Percentiles rank a stretch among this genome's conserved stretches.
Conservation (phyloP, 169 alveolate species). For the Plasmodium billcollinsi region DNA sequence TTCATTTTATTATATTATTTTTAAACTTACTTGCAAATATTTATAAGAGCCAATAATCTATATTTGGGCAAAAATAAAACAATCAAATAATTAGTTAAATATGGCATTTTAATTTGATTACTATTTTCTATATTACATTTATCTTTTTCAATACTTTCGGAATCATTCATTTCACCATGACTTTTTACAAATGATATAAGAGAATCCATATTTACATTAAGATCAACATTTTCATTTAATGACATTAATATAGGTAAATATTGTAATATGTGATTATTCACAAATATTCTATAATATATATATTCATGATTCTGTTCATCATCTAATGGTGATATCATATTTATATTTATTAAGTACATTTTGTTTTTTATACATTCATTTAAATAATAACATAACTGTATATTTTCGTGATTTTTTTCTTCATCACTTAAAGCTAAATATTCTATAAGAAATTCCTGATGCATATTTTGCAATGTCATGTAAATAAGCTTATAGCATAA, state of each 20-base stretch:
- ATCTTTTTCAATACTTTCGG: constrained; percentile 6
- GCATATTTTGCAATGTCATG: constrained; percentile 82
- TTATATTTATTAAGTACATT: constrained; percentile 62
- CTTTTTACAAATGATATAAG: constrained; percentile 25
- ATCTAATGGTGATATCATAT: constrained; percentile 53
- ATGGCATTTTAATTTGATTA: constrained; percentile 38
- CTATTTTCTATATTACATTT: neutral
- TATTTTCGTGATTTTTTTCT: constrained; percentile 44
- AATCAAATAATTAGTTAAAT: constrained; percentile 53
- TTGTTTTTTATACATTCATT: constrained; percentile 61
- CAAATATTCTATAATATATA: constrained; percentile 28
- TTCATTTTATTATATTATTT: neutral
- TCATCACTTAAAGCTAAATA: constrained; percentile 54
- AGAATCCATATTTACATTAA: constrained; percentile 38
- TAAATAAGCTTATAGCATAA: constrained; percentile 79
- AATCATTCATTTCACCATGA: constrained; percentile 18
- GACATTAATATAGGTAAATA: constrained; percentile 43
- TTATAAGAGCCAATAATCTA: constrained; percentile 60
- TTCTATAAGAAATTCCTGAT: constrained; percentile 65
- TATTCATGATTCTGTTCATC: constrained; percentile 48
- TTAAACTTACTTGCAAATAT: constrained; percentile 69
- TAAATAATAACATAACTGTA: constrained; percentile 54
- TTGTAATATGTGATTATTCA: constrained; percentile 33
- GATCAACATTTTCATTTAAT: constrained; percentile 26
- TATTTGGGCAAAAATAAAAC: constrained; percentile 65